phyloP scores from a whole-genome alignment of 805 yeast genomes.

The Pichia kluyveri region DNA sequence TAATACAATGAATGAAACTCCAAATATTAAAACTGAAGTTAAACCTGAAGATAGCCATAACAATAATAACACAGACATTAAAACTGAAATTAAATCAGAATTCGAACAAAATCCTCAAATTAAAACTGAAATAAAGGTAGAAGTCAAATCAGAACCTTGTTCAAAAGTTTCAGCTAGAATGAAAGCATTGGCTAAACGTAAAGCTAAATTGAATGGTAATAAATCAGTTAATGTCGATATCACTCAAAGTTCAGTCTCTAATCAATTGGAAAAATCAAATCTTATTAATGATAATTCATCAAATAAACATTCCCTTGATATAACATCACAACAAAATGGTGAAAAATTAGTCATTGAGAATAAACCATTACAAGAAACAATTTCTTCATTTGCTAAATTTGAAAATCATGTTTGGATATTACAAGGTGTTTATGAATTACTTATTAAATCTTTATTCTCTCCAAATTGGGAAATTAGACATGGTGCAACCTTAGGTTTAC shows the following conservation, averaged over 20 bases:
- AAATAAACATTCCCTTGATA: conserved; percentile 22
- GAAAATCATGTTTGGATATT: conserved; percentile 85
- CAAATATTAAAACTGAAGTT: neutral
- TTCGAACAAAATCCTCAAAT: conserved; percentile 3
- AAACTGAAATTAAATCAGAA: neutral
- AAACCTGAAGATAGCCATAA: neutral
- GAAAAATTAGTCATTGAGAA: conserved; percentile 81
- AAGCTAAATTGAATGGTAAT: conserved; percentile 54
- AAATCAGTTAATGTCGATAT: conserved; percentile 51
- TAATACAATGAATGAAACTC: conserved; percentile 3
- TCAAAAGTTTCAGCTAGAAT: conserved; percentile 57
- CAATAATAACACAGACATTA: conserved; percentile 5
- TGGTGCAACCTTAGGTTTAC: conserved; percentile 86
- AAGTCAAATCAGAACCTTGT: neutral
- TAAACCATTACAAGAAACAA: conserved; percentile 54
- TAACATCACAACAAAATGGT: conserved; percentile 74
- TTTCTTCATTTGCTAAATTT: conserved; percentile 31
- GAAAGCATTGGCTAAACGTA: conserved; percentile 90
- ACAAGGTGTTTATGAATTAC: conserved; percentile 81
- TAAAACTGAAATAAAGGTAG: conserved; percentile 3
- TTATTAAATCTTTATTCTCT: conserved; percentile 70
- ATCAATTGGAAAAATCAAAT: conserved; percentile 41
- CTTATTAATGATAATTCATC: conserved; percentile 49
- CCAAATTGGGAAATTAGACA: conserved; percentile 93
- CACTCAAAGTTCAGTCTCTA: conserved; percentile 60